Base-by-base conservation (phyloP, 345 rosid genomes). In the Cardiospermum halicacabum region DNA sequence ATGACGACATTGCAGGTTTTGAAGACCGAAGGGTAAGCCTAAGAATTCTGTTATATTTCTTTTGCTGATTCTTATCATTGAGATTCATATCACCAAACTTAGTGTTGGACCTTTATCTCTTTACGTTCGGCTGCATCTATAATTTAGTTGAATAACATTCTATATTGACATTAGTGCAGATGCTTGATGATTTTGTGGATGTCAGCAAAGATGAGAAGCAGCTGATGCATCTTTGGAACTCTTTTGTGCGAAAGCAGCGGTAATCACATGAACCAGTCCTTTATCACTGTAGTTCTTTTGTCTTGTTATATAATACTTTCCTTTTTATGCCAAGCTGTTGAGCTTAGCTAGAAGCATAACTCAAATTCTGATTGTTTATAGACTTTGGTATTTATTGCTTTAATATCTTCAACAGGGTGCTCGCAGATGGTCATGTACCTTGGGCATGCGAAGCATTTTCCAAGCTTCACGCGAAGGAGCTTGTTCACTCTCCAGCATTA, bases 141-240 rank as follows among this genome's bases (percentile, higher is more conserved):
- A 71, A 36, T 49, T 71, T 50, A 39, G 58, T 11, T 27, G 21
- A 40, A 50, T 66, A 22, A 53, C 53, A 36, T 71, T 57, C 76
- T 16, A 48, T 56, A 56, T 49, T 66, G 26, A 53, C 59, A 37
- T 71, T 59, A 76, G 51, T 73, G 78, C 96, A 94, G 99, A 85
- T 87, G 96, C 97, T 91, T 72, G 93, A 95, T 72, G 97, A 91
- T 80, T 91, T 91, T 75, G 96, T 87, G 73, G 97, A 91, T 62
- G 97, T 89, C 69, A 86, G 84, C 70, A 82, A 78, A 66, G 87
- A 82, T 12, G 97, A 87, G 74, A 91, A 89, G 75, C 82, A 75
- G 54, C 85, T 94, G 43, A 91, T 87, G 91, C 90, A 83, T 71
- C 82, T 89, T 19, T 94, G 99, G 99, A 89, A 91, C 76, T 83